phyloP scores from a whole-genome alignment of 1,284 basidiomycete species.

The Pyrrhoderma noxium region DNA sequence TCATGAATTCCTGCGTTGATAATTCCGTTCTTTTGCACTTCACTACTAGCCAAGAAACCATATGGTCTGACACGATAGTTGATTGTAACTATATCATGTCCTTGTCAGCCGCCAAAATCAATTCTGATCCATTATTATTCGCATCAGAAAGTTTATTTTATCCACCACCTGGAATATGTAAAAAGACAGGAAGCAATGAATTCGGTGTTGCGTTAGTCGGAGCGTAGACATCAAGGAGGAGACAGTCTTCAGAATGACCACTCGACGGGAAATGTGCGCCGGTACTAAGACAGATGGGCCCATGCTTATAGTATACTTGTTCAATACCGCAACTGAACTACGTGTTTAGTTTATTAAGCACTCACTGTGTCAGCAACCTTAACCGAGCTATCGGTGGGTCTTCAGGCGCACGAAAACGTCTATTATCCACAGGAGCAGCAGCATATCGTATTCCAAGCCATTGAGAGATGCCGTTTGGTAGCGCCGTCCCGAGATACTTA shows the following conservation, averaged over 20 bases:
- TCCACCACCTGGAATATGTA: conserved; percentile 62
- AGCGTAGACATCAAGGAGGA: conserved; percentile 32
- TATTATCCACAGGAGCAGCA: conserved; percentile 24
- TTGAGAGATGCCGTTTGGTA: conserved; percentile 20
- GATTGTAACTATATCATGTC: conserved; percentile 39
- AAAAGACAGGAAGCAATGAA: conserved; percentile 48
- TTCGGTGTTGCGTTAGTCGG: conserved; percentile 21
- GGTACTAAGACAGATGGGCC: conserved; percentile 14
- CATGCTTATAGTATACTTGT: conserved; percentile 4
- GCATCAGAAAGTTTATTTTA: conserved; percentile 8
- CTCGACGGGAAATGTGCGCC: conserved; percentile 7
- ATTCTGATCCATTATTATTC: conserved; percentile 13
- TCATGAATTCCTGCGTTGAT: conserved; percentile 41
- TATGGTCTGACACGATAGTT: conserved; percentile 40
- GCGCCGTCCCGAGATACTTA: conserved; percentile 19
- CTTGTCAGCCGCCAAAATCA: conserved; percentile 40
- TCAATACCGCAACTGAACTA: too few relatives aligned
- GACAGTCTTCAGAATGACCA: conserved; percentile 29
- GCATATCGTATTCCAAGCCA: conserved; percentile 27
- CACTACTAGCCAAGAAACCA: conserved; percentile 37
- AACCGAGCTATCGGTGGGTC: conserved; percentile 20
- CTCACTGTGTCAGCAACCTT: conserved; percentile 17
- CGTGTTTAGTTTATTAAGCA: not conserved
- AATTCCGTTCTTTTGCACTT: conserved; percentile 32
- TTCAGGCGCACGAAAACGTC: conserved; percentile 24